Base-by-base conservation (phyloP, 1,139 yeast species). In the Pichia sp. region DNA sequence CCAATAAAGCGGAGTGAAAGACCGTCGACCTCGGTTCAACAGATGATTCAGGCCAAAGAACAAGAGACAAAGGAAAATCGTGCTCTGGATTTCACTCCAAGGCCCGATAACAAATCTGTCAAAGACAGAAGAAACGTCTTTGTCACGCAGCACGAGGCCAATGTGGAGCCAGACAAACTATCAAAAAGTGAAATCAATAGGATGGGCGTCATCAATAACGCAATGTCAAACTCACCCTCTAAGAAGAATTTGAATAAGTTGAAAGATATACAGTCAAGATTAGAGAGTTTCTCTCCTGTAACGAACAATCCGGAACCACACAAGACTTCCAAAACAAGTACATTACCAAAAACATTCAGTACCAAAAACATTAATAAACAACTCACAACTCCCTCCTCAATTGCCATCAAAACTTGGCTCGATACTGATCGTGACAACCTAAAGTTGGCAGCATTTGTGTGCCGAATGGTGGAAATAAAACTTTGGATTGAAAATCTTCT, bases 391-490 rank as follows among this genome's bases (percentile, higher is more conserved):
- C 23, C 47, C 2, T 39, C 47, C 13, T 44, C 49, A 36, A 48
- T 31, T 12, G 50, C 54, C 2, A 41, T 55, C 3, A 50, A 53
- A 8, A 49, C 58, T 2, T 62, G 65, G 62, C 56, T 65, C 53
- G 68, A 65, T 47, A 48, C 56, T 2, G 66, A 65, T 46, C 58
- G 66, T 36, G 61, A 61, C 44, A 54, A 60, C 7, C 21, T 60
- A 2, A 64, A 62, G 45, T 58, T 63, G 0, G 88, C 89, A 62
- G 96, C 90, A 64, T 93, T 89, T 64, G 75, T 93, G 39, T 93
- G 98, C 66, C 83, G 96, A 60, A 83, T 93, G 31, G 82, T 83
- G 41, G 96, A 95, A 61, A 90, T 95, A 23, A 89, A 88, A 66
- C 75, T 75, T 53, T 85, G 91, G 91, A 77, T 85, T 41, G 90